A percentile compares a stretch with the other conserved stretches of the same genome.
Conservation (phyloP, 2,329 filamentous ascomycete genomes). For the Hypoxylon sp. region DNA sequence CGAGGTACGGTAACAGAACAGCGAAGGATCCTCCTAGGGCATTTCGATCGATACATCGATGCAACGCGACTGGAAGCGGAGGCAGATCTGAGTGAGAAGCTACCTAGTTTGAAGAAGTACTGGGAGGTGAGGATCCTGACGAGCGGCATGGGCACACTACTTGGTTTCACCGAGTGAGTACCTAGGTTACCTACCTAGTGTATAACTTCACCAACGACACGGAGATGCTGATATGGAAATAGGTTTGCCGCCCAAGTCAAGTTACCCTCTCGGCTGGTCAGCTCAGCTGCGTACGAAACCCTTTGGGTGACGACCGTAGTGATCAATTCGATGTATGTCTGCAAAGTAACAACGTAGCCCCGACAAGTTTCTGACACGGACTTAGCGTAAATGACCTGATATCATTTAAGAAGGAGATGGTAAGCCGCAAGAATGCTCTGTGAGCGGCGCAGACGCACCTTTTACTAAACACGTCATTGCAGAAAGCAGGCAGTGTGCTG, state of each 20-base stretch:
- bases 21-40: slow-evolving; percentile 32
- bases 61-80: slow-evolving; percentile 46
- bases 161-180: slow-evolving; percentile 48
- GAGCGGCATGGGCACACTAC: slow-evolving; percentile 46
- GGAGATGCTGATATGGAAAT: background rate
- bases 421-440: slow-evolving; percentile 21
- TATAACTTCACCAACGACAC: background rate
- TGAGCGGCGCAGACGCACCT: background rate
- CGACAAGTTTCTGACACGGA: slow-evolving; percentile 18
- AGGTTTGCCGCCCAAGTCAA: slow-evolving; percentile 45
- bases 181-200: too few relatives aligned
- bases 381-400: slow-evolving; percentile 47
- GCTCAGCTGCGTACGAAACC: slow-evolving; percentile 43
- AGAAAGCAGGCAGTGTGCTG: slow-evolving; percentile 47
- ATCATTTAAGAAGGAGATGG: slow-evolving; percentile 50
- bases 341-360: background rate
- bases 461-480: background rate
- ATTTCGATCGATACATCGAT: slow-evolving; percentile 48
- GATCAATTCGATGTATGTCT: slow-evolving; percentile 48
- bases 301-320: slow-evolving; percentile 45
- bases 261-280: slow-evolving; percentile 39
- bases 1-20: slow-evolving; percentile 38
- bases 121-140: slow-evolving; percentile 50
- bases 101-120: slow-evolving; percentile 45
- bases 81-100: slow-evolving; percentile 38